These are phyloP conservation scores for Nakaseomyces nivariensis DNA, from an alignment of 1,139 yeast genomes.

Conservation along the genomic window DNA sequence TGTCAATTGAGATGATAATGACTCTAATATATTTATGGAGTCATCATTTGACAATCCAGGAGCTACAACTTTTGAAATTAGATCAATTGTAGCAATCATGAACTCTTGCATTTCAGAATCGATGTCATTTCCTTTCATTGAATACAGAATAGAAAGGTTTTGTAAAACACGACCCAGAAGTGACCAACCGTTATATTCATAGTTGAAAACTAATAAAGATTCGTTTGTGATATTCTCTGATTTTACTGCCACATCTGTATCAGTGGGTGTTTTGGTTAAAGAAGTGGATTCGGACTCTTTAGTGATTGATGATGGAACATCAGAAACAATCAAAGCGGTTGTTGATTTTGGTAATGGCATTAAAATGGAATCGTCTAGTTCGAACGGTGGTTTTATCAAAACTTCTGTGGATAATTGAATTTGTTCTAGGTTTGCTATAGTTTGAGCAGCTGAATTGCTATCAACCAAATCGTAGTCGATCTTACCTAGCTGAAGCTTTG, in stretches of 20 bases:
- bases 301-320: slow-evolving; percentile 32
- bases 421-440: slow-evolving; percentile 11
- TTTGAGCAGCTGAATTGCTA: slow-evolving; percentile 17
- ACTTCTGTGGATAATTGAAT: slow-evolving; percentile 34
- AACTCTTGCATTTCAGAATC: slow-evolving; percentile 25
- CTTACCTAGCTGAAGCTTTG: not conserved
- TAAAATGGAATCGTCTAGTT: slow-evolving; percentile 32
- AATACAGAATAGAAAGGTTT: slow-evolving; percentile 40
- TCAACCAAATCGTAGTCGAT: slow-evolving; percentile 28
- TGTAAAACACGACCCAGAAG: slow-evolving; percentile 69
- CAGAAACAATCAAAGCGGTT: slow-evolving; percentile 49
- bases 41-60: slow-evolving; percentile 35
- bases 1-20: slow-evolving; percentile 32
- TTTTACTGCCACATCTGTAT: slow-evolving; percentile 7
- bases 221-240: not conserved
- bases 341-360: slow-evolving; percentile 46
- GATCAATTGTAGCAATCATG: slow-evolving; percentile 40
- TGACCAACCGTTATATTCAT: slow-evolving; percentile 80
- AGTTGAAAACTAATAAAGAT: slow-evolving; percentile 47
- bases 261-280: not conserved
- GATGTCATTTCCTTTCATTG: slow-evolving; percentile 19
- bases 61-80: slow-evolving; percentile 42
- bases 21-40: slow-evolving; percentile 35
- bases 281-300: slow-evolving; percentile 8
- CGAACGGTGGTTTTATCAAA: slow-evolving; percentile 35